Base-by-base conservation (phyloP, 192 early-diverging fungal genomes). In the Coemansia pectinata region DNA sequence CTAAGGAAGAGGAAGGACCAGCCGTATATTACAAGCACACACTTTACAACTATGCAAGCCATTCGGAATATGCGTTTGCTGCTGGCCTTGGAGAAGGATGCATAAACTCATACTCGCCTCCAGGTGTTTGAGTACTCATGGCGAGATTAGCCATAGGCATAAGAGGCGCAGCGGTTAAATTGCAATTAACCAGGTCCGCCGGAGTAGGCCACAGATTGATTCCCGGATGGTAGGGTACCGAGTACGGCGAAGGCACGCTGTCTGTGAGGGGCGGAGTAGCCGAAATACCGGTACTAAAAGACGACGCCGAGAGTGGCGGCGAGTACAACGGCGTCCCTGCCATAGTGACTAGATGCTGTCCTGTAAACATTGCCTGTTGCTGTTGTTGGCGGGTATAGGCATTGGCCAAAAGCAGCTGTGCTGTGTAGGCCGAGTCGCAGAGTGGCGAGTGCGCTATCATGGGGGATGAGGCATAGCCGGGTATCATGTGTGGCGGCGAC, bases 401-500 rank as follows among this genome's bases (percentile, higher is more conserved):
- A 21, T 31, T 57, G 27, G 53, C 53, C 53, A 57, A 17, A 39
- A 73, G 48, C 15, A 73, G 48, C 50, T 63, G 65, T 15, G 64
- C 23, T 34, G 67, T 53, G 48, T 73, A 66, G 44, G 38, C 40
- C n/a, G 45, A 5, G 31, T 70, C 60, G 61, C 61, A 63, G 33
- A 70, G 68, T 50, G 50, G 53, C 25, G 31, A 38, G 8, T 55
- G 55, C 55, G 53, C 53, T 31, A 57, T 15, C 53, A 57, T 34
- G 31, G 53, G 53, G 11, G 53, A 57, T 33, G 53, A 31, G 14
- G 15, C 53, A 31, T 17, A 57, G 14, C 53, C 53, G 3, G 27
- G 29, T 15, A 76, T 33, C 60, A 76, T 67, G 39, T 69, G 72
- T 12, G 77, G 72, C 31, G 77, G 53, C 29, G 53, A 57, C 53